A percentile compares a stretch with the other conserved stretches of the same genome.
These are phyloP conservation scores for Parasarocladium wereldwijsianum DNA, from an alignment of 2,329 filamentous ascomycete species.

Conservation along the genomic window DNA sequence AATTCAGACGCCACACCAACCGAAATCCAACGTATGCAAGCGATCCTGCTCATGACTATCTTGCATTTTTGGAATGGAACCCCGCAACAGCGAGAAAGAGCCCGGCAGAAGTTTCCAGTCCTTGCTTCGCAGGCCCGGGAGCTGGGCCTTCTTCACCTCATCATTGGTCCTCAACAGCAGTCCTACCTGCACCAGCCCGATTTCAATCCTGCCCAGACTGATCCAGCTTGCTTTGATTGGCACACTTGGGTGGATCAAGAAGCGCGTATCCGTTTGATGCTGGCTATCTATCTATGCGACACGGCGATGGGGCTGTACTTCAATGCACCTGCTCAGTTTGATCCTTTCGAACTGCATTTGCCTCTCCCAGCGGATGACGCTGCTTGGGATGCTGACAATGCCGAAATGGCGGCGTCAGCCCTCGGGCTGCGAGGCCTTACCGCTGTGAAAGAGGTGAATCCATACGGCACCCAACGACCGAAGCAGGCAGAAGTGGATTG, in stretches of 20 bases:
- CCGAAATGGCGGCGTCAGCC: conserved; percentile 46
- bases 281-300: conserved; percentile 50
- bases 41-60: conserved; percentile 45
- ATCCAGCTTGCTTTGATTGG: conserved; percentile 48
- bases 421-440: conserved; percentile 46
- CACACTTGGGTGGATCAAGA: conserved; percentile 55
- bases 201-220: conserved; percentile 28
- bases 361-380: conserved; percentile 62
- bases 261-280: conserved; percentile 49
- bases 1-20: conserved; percentile 13
- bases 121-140: conserved; percentile 43
- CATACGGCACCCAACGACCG: conserved; percentile 44
- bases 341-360: conserved; percentile 47
- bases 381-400: conserved; percentile 52
- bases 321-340: conserved; percentile 49
- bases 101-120: conserved; percentile 41
- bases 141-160: conserved; percentile 39
- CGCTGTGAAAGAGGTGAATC: conserved; percentile 39
- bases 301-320: conserved; percentile 55
- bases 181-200: conserved; percentile 47
- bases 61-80: conserved; percentile 59
- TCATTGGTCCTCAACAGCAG: conserved; percentile 30
- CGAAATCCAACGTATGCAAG: conserved; percentile 53
- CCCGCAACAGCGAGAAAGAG: conserved; percentile 46
- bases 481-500: conserved; percentile 51